These are phyloP conservation scores for Neocucurbitaria cava DNA, from an alignment of 2,329 filamentous ascomycete genomes.

Conservation along the genomic window DNA sequence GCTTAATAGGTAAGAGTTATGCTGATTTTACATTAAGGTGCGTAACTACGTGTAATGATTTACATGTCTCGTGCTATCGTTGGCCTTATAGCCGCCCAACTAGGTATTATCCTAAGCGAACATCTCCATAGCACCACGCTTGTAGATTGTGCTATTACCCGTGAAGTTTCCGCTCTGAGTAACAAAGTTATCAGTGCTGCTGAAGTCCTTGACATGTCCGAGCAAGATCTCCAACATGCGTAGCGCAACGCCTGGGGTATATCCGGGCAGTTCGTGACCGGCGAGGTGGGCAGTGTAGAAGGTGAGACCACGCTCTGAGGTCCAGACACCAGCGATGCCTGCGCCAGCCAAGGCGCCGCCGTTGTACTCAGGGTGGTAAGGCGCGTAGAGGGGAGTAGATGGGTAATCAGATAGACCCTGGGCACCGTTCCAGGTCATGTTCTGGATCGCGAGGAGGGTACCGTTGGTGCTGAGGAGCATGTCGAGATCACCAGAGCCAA, in stretches of 20 bases:
- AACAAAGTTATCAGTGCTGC: slow-evolving; percentile 42
- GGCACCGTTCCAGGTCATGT: slow-evolving; percentile 61
- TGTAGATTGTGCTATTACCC: slow-evolving; percentile 38
- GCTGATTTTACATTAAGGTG: neutral
- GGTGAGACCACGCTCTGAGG: slow-evolving; percentile 53
- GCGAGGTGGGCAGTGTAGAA: slow-evolving; percentile 54
- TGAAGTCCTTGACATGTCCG: slow-evolving; percentile 48
- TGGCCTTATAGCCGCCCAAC: neutral
- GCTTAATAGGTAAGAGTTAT: neutral
- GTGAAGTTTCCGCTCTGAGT: slow-evolving; percentile 46
- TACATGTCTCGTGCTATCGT: neutral
- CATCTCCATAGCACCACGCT: slow-evolving; percentile 6
- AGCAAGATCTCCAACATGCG: slow-evolving; percentile 53
- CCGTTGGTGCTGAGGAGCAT: slow-evolving; percentile 59
- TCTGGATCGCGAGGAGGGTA: slow-evolving; percentile 60
- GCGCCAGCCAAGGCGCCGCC: slow-evolving; percentile 49
- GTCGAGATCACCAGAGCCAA: slow-evolving; percentile 59
- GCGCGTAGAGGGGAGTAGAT: slow-evolving; percentile 50
- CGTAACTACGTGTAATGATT: neutral
- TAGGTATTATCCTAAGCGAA: neutral
- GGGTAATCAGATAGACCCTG: slow-evolving; percentile 57
- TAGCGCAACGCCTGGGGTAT: slow-evolving; percentile 52
- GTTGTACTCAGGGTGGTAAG: slow-evolving; percentile 54
- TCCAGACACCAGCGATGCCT: slow-evolving; percentile 52
- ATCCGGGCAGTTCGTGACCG: slow-evolving; percentile 54